Conservation (phyloP, 257 asterid species). For the Solanum sejunctum region DNA sequence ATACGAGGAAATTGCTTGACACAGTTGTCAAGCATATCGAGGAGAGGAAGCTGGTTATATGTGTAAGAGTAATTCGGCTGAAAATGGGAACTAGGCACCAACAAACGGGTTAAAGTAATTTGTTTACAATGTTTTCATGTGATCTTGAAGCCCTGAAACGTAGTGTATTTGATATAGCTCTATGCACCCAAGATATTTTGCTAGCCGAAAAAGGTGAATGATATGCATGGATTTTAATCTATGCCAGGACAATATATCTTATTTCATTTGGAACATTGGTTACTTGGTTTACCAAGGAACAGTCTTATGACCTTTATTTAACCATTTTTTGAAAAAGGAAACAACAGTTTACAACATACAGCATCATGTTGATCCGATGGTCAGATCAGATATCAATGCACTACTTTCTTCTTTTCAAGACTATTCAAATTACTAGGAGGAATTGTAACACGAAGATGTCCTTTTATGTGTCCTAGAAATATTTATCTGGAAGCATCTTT, state of each 20-base stretch:
- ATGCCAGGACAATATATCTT: background rate
- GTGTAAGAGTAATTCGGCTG: background rate
- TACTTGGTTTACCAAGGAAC: background rate
- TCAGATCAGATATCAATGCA: background rate
- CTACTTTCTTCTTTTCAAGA: background rate
- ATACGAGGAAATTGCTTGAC: background rate
- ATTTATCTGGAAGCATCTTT: background rate
- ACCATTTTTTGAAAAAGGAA: background rate
- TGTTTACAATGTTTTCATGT: background rate
- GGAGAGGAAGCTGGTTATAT: background rate
- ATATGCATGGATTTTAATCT: background rate
- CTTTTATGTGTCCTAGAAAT: background rate
- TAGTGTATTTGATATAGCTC: background rate
- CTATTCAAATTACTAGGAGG: background rate
- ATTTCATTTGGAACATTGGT: background rate
- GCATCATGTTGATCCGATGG: background rate
- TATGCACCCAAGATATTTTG: background rate
- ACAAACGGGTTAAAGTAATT: background rate
- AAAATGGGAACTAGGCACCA: background rate
- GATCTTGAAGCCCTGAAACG: background rate
- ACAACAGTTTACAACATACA: background rate
- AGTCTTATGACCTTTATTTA: background rate
- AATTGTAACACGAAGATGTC: background rate
- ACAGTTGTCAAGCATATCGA: background rate
- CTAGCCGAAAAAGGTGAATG: background rate